Evolutionary conservation across 2,329 filamentous ascomycete genomes (phyloP), one percentile per base, ranked within the genome.

Genomic region (Curvularia eragrostidis): DNA sequence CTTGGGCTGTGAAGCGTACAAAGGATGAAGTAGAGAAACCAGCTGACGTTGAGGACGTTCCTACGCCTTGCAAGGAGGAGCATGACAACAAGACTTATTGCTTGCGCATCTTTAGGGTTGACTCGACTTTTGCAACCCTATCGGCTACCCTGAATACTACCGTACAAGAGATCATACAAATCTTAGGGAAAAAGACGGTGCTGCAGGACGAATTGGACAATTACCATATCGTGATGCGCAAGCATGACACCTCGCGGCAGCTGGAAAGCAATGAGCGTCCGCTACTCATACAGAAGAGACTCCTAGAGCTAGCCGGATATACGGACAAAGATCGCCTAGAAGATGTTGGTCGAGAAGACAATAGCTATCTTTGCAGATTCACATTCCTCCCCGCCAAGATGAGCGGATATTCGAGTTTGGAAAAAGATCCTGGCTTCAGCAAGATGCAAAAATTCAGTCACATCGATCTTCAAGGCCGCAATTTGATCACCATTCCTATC

Each of bases 351-450:
- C 88, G 95, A 56, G 95, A 99, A 77, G 95, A 99, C 80, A 97
- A 98, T 76, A 96, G 93, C 74, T 99, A 98, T 69, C 84, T 99
- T 12, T 96, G 93, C 73, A 91, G 95, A 5, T 98, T 99, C 79
- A 92, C 95, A 58, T 99, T 99, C 77, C 82, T 97, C 57, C 93
- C 94, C 15, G 89, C 91, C 19, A 91, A 94, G 70, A 90, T 97
- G 75, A 93, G 88, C 74, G 92, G 93, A 48, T 93, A 81, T 63
- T 81, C 89, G 42, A 87, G 84, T 59, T 82, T 91, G 23, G 89
- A 93, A 64, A 83, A 83, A 63, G 94, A 98, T 69, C 85, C 93
- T 48, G 90, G 89, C 24, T 87, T 96, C 63, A 88, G 86, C 72
- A 93, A 92, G 71, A 87, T 90, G 75, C 89, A 93, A 67, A 97